Conservation (phyloP, 805 yeast genomes). For the Jamesozyma gamospora region DNA sequence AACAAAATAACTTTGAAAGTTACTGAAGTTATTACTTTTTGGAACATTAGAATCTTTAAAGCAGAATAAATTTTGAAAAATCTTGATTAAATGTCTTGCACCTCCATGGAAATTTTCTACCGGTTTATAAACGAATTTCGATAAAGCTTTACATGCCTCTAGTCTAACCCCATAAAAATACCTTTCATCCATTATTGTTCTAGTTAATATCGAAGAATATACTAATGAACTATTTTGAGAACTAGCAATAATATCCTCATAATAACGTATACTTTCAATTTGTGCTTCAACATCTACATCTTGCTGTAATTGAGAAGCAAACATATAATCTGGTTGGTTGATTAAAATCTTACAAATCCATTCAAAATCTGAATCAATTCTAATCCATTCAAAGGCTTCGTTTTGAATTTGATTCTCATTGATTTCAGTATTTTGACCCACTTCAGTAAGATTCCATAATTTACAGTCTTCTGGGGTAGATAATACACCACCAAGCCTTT, state of each 20-base stretch:
- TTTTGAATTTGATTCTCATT: constrained; percentile 31
- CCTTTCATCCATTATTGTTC: constrained; percentile 75
- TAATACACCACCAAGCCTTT: constrained; percentile 62
- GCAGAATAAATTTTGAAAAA: constrained; percentile 63
- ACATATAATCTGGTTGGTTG: constrained; percentile 92
- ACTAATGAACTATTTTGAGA: constrained; percentile 46
- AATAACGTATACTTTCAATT: constrained; percentile 66
- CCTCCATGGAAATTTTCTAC: constrained; percentile 37
- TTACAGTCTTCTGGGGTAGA: constrained; percentile 47
- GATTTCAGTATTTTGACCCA: constrained; percentile 40
- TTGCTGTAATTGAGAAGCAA: constrained; percentile 82
- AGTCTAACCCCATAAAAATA: constrained; percentile 83
- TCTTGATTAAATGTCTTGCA: constrained; percentile 55
- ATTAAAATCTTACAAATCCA: constrained; percentile 82
- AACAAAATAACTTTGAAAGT: constrained; percentile 57
- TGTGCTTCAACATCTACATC: constrained; percentile 97
- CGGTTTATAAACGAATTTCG: constrained; percentile 45
- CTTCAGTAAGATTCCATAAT: constrained; percentile 67
- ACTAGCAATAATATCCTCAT: constrained; percentile 37
- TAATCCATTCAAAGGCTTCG: constrained; percentile 95
- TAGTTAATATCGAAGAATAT: constrained; percentile 64
- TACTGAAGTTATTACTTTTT: constrained; percentile 67
- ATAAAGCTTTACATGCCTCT: constrained; percentile 76
- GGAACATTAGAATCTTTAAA: constrained; percentile 61
- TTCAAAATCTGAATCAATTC: constrained; percentile 96